phyloP scores from a whole-genome alignment of 2,329 filamentous ascomycete species.

The Scedosporium minutisporum region DNA sequence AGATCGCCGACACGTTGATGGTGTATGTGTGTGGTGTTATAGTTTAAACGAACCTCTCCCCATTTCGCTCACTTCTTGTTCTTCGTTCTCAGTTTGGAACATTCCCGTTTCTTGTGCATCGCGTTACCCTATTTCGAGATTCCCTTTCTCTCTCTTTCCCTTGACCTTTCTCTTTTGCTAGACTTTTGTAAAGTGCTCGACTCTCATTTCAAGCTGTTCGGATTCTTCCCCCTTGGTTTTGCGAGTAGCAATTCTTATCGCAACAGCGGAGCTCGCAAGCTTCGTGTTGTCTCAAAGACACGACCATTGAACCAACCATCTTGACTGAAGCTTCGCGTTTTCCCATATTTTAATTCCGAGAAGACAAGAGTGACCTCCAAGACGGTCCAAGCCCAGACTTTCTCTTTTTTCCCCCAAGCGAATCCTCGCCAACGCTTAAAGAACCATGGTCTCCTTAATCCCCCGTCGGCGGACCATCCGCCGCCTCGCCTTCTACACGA shows the following conservation, averaged over 20 bases:
- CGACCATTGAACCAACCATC: not conserved
- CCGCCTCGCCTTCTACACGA: constrained; percentile 5
- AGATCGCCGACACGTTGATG: too few relatives aligned
- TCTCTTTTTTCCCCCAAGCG: not conserved
- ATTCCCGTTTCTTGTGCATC: not conserved
- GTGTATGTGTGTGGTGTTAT: too few relatives aligned
- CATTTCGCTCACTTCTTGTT: not conserved
- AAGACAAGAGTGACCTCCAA: too few relatives aligned
- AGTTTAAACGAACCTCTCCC: too few relatives aligned
- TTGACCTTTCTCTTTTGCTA: not conserved
- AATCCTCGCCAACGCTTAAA: not conserved
- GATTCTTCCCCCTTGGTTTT: too few relatives aligned
- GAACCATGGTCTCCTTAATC: not conserved
- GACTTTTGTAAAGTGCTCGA: too few relatives aligned
- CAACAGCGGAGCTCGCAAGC: too few relatives aligned
- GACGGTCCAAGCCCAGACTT: too few relatives aligned
- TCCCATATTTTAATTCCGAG: too few relatives aligned
- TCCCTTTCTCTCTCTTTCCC: not conserved
- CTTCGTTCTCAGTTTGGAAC: not conserved
- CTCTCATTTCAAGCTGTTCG: too few relatives aligned
- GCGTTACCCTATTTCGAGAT: not conserved
- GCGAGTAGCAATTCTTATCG: not conserved
- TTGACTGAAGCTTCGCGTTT: not conserved
- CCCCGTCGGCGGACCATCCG: constrained; percentile 3
- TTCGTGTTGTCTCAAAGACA: not conserved